Evolutionary conservation across 2,329 filamentous ascomycete genomes (phyloP).

Genomic region (Neocucurbitaria cava): DNA sequence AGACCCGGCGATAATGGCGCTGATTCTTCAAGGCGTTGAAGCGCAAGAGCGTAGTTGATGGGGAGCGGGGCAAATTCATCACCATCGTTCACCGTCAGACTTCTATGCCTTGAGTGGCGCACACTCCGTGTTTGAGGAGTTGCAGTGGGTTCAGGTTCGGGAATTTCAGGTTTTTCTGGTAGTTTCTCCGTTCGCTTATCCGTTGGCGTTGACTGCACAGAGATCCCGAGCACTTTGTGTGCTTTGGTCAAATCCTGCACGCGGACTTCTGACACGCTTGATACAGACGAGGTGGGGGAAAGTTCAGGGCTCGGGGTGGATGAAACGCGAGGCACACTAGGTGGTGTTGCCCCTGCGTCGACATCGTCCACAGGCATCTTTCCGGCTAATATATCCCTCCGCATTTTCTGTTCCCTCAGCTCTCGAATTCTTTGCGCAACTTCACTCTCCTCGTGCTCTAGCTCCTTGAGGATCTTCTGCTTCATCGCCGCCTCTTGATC

Average conservation of each 20-base stretch:
- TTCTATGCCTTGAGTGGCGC: slow-evolving; percentile 38
- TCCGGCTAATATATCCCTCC: slow-evolving; percentile 55
- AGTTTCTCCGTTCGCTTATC: slow-evolving; percentile 19
- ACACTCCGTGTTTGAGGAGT: slow-evolving; percentile 22
- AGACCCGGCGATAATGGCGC: slow-evolving; percentile 19
- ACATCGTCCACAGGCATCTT: slow-evolving; percentile 33
- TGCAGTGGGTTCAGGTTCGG: slow-evolving; percentile 13
- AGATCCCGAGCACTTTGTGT: slow-evolving; percentile 51
- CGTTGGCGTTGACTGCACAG: slow-evolving; percentile 23
- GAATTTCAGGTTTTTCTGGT: slow-evolving; percentile 2
- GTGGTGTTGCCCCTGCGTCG: slow-evolving; percentile 52
- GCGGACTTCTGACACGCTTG: slow-evolving; percentile 40
- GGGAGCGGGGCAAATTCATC: slow-evolving; percentile 46
- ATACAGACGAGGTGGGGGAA: slow-evolving; percentile 43
- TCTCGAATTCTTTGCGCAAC: slow-evolving; percentile 66
- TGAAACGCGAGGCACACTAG: slow-evolving; percentile 43
- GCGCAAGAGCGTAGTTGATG: slow-evolving; percentile 50
- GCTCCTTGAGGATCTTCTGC: slow-evolving; percentile 40
- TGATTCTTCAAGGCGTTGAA: slow-evolving; percentile 40
- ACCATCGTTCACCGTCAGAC: slow-evolving; percentile 43
- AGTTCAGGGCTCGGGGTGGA: slow-evolving; percentile 32
- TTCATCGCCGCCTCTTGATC: slow-evolving; percentile 31
- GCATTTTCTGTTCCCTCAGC: slow-evolving; percentile 63
- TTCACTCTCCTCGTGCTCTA: slow-evolving; percentile 58
- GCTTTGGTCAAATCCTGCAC: slow-evolving; percentile 47